Conservation (phyloP, 768 basidiomycete species). For the Lactarius akahatsu region DNA sequence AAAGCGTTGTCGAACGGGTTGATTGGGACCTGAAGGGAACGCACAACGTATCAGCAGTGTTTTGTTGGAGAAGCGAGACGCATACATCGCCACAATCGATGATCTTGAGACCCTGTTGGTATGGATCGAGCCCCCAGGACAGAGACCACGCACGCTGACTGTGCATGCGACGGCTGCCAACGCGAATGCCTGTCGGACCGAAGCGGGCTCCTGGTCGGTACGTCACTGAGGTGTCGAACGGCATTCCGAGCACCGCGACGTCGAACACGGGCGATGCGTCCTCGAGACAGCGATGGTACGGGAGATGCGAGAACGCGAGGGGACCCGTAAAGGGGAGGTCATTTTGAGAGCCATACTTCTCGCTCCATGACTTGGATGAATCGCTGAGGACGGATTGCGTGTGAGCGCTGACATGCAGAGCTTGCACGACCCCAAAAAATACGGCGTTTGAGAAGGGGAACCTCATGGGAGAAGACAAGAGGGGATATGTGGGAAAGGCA, state of each 20-base stretch:
- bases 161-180: slow-evolving; percentile 68
- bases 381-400: slow-evolving; percentile 1
- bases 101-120: slow-evolving; percentile 52
- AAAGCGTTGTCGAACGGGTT: slow-evolving; percentile 79
- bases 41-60: not conserved
- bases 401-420: slow-evolving; percentile 3
- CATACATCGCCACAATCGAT: slow-evolving; percentile 83
- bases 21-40: slow-evolving; percentile 58
- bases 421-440: not conserved
- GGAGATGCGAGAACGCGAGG: slow-evolving; percentile 78
- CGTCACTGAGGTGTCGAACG: slow-evolving; percentile 65
- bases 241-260: slow-evolving; percentile 78
- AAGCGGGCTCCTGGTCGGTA: slow-evolving; percentile 73
- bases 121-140: slow-evolving; percentile 72
- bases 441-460: not conserved
- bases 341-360: slow-evolving; percentile 72
- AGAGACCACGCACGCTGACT: slow-evolving; percentile 62
- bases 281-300: slow-evolving; percentile 70
- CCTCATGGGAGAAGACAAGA: slow-evolving; percentile 5
- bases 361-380: slow-evolving; percentile 44
- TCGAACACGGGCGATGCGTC: slow-evolving; percentile 56
- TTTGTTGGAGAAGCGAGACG: not conserved
- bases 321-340: slow-evolving; percentile 81
- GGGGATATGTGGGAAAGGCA: not conserved
- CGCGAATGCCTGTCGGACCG: slow-evolving; percentile 82